Base-by-base conservation (phyloP, 176 grass and related monocot species). In the Bonia amplexicaulis region DNA sequence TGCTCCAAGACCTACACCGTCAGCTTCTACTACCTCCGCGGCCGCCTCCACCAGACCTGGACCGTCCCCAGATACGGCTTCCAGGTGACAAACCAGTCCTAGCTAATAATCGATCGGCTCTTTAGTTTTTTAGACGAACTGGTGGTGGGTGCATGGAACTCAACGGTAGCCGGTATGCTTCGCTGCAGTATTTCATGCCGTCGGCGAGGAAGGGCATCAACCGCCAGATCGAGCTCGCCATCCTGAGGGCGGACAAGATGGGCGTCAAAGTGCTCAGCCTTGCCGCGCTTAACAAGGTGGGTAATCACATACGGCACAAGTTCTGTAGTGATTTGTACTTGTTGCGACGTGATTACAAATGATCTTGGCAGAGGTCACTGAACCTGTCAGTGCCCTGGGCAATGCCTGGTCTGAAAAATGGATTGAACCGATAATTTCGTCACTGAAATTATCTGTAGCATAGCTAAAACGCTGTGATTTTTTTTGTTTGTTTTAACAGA, bases 211-310 rank as follows among this genome's bases (percentile, higher is more conserved):
- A 90, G 82, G 92, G 92, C 40, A 97, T 97, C 69, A 97, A 97
- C 79, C 40, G 49, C 3, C 92, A 93, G 87, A 97, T 97, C 60
- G 95, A 97, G 82, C 90, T 97, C 0, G 95, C 88, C 54, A 97
- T 97, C 63, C 85, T 97, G 31, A 77, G 95, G 29, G 92, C 92
- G 2, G 85, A 97, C 76, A 90, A 84, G 82, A 95, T 97, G 72
- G 95, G 95, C 49, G 95, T 97, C 65, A 93, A 97, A 33, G 95
- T 97, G 16, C 84, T 97, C 19, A 97, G 95, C 77, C 95, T 97
- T 29, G 95, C 95, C 6, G 92, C 95, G 57, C 88, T 97, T 12
- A 97, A 97, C 44, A 97, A 97, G 92, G 94, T 97, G 62, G 29
- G 62, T n/a, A 37, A 20, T 20, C 19, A 2, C 46, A 48, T 14